These are phyloP conservation scores for Penicillium waksmanii DNA, from an alignment of 495 filamentous ascomycete genomes.

Conservation along the genomic window DNA sequence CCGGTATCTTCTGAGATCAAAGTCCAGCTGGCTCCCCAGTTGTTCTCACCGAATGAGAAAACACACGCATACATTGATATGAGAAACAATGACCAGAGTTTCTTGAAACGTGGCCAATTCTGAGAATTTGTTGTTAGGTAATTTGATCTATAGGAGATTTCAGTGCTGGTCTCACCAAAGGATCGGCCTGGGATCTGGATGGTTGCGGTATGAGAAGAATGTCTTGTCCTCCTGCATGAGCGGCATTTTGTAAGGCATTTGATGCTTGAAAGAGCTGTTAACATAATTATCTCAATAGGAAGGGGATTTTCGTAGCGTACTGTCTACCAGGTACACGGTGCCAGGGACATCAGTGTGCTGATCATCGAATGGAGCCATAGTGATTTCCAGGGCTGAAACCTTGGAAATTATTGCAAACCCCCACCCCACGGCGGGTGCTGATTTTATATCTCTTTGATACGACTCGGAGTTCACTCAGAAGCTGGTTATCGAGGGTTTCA, in stretches of 20 bases:
- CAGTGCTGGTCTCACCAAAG: slow-evolving; percentile 24
- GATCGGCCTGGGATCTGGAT: slow-evolving; percentile 30
- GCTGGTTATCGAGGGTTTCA: neutral
- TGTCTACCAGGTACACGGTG: slow-evolving; percentile 36
- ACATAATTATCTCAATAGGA: neutral
- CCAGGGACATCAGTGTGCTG: slow-evolving; percentile 33
- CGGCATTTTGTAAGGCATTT: slow-evolving; percentile 19
- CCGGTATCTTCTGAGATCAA: slow-evolving; percentile 33
- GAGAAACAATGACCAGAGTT: slow-evolving; percentile 32
- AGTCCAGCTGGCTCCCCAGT: slow-evolving; percentile 38
- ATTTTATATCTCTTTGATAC: neutral
- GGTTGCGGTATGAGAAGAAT: slow-evolving; percentile 40
- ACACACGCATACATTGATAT: slow-evolving; percentile 35
- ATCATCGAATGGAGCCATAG: slow-evolving; percentile 28
- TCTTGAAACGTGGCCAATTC: slow-evolving; percentile 36
- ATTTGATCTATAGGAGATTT: neutral
- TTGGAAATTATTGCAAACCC: too few species aligned
- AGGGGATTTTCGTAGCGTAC: slow-evolving; percentile 4
- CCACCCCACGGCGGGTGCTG: too few species aligned
- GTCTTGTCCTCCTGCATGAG: slow-evolving; percentile 28
- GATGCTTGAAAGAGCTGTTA: slow-evolving; percentile 11
- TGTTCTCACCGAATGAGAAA: slow-evolving; percentile 37
- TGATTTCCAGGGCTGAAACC: neutral
- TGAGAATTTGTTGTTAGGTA: slow-evolving; percentile 3
- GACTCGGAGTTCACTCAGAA: too few species aligned